Evolutionary conservation across 345 rosid species (phyloP).

Genomic region (Salix brachista): DNA sequence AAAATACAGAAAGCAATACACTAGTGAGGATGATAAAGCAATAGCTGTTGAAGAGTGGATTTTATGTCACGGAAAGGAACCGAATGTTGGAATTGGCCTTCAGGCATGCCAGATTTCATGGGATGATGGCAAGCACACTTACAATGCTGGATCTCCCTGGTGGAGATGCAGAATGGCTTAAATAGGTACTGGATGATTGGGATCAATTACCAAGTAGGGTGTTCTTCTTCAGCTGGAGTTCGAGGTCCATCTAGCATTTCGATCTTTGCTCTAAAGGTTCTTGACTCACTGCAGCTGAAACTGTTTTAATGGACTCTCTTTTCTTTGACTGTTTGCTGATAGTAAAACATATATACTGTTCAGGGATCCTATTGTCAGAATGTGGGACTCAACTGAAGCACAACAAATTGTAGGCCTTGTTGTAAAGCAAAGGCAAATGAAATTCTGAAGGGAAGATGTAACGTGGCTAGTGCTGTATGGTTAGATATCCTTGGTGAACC

Average conservation of each 20-base stretch:
- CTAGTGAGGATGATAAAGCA: conserved; percentile 46
- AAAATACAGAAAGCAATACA: conserved; percentile 29
- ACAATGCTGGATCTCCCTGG: conserved; percentile 85
- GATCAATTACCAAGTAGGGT: background rate
- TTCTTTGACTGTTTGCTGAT: background rate
- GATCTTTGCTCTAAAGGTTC: background rate
- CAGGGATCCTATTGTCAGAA: background rate
- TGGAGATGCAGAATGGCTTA: conserved; percentile 45
- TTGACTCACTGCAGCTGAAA: background rate
- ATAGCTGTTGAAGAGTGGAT: conserved; percentile 61
- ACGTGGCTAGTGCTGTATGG: background rate
- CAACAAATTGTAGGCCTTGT: background rate
- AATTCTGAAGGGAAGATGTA: background rate
- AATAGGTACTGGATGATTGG: background rate
- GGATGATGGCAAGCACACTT: conserved; percentile 61
- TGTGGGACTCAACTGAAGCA: background rate
- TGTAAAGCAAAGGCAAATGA: background rate
- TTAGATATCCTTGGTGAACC: too few relatives aligned
- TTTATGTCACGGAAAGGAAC: conserved; percentile 70
- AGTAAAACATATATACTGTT: background rate
- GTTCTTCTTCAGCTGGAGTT: background rate
- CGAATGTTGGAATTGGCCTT: conserved; percentile 69
- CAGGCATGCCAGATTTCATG: conserved; percentile 92
- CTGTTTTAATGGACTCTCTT: background rate
- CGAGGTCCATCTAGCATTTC: background rate